Conservation (phyloP, 139 green algal species). For the Ettlia oleoabundans region DNA sequence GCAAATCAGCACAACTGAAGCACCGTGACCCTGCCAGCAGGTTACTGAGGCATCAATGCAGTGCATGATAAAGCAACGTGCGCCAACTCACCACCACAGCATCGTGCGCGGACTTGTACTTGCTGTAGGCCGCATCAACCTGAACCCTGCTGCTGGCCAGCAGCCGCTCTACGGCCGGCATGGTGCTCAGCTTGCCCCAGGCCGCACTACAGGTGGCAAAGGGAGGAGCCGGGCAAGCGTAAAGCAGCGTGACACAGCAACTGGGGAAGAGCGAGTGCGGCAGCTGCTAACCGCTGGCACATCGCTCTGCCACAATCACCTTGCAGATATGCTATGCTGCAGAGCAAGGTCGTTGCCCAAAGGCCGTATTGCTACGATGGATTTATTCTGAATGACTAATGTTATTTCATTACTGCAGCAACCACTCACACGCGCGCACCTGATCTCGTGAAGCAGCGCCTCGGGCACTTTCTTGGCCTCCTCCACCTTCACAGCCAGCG, state of each 20-base stretch:
- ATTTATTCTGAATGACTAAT: too few relatives aligned
- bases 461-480: conserved; percentile 41
- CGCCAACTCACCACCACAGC: conserved; percentile 22
- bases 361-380: too few relatives aligned
- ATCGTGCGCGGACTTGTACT: background rate
- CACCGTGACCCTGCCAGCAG: too few relatives aligned
- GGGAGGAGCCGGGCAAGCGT: background rate
- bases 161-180: conserved; percentile 18
- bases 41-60: too few relatives aligned
- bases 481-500: conserved; percentile 30
- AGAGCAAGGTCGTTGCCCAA: too few relatives aligned
- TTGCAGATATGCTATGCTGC: too few relatives aligned
- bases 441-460: conserved; percentile 17
- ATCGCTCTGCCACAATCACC: too few relatives aligned
- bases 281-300: too few relatives aligned
- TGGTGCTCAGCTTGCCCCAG: conserved; percentile 13
- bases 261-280: too few relatives aligned
- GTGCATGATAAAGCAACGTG: too few relatives aligned
- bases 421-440: background rate
- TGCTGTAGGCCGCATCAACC: conserved; percentile 1
- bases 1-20: background rate
- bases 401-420: too few relatives aligned
- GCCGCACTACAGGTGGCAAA: background rate
- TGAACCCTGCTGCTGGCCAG: background rate
- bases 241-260: too few relatives aligned